Evolutionary conservation across 352 stramenopile genomes (phyloP).

Genomic region (Pythium utonaiense): DNA sequence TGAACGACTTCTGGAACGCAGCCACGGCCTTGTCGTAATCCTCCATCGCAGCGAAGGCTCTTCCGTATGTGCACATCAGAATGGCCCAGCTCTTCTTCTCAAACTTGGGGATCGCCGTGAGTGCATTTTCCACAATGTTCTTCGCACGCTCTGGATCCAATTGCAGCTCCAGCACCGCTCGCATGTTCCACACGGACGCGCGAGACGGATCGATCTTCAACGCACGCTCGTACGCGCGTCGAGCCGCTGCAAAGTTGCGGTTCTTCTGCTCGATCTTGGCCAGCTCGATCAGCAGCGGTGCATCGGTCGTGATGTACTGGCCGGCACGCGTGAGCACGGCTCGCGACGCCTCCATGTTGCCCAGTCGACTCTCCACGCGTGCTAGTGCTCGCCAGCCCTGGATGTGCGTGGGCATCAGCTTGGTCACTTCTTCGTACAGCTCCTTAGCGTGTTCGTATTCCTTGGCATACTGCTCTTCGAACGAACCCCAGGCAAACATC

Average conservation of each 20-base stretch:
- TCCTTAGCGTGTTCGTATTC: constrained; percentile 68
- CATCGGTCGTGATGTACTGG: constrained; percentile 66
- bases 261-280: constrained; percentile 81
- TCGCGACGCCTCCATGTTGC: constrained; percentile 58
- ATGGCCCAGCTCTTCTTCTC: constrained; percentile 85
- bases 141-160: constrained; percentile 59
- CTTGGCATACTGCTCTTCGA: constrained; percentile 67
- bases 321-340: constrained; percentile 60
- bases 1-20: constrained; percentile 81
- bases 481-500: constrained; percentile 65
- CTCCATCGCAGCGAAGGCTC: constrained; percentile 57
- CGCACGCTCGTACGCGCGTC: constrained; percentile 65
- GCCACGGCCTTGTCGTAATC: constrained; percentile 74
- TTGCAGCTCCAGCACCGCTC: constrained; percentile 67
- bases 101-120: constrained; percentile 60
- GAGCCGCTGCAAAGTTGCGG: constrained; percentile 52
- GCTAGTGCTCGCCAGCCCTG: constrained; percentile 70
- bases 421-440: constrained; percentile 70
- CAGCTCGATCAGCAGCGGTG: constrained; percentile 65
- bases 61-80: constrained; percentile 82
- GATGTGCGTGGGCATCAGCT: constrained; percentile 53
- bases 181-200: constrained; percentile 79
- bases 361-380: constrained; percentile 56
- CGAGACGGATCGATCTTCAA: constrained; percentile 63
- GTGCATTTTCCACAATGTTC: constrained; percentile 71